Percentiles rank a stretch among this genome's conserved stretches.
These are phyloP conservation scores for Pichia exigua DNA, from an alignment of 805 yeast species.

Conservation along the genomic window DNA sequence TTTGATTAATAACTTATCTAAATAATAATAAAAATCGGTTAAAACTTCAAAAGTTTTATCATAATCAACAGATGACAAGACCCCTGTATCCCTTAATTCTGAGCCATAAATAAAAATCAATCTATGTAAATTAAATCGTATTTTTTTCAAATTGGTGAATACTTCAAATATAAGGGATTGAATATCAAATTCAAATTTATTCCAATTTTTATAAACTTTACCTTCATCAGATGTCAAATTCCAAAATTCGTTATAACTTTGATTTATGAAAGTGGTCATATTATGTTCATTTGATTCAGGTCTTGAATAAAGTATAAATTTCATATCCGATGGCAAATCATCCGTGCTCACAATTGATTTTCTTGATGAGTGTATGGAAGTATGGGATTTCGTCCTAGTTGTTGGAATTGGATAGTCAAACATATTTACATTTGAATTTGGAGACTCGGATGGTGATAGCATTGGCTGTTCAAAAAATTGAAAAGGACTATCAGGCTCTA, in stretches of 20 bases:
- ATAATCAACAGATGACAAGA: slow-evolving; percentile 18
- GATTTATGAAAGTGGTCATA: slow-evolving; percentile 19
- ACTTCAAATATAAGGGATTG: slow-evolving; percentile 27
- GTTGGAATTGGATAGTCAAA: not conserved
- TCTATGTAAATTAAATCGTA: slow-evolving; percentile 22
- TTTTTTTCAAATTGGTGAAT: slow-evolving; percentile 19
- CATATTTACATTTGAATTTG: not conserved
- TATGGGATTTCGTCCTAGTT: not conserved
- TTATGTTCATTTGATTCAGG: slow-evolving; percentile 18
- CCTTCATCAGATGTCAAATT: slow-evolving; percentile 21
- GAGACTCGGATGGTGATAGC: slow-evolving; percentile 4
- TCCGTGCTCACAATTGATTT: not conserved
- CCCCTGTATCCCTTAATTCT: slow-evolving; percentile 13
- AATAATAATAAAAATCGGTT: slow-evolving; percentile 17
- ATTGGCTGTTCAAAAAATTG: slow-evolving; percentile 8
- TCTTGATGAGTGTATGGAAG: not conserved
- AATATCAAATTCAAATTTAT: slow-evolving; percentile 20
- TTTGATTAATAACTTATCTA: slow-evolving; percentile 20
- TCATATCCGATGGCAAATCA: slow-evolving; percentile 18
- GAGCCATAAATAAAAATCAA: slow-evolving; percentile 24
- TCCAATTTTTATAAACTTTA: slow-evolving; percentile 18
- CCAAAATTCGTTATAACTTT: slow-evolving; percentile 25
- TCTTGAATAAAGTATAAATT: slow-evolving; percentile 22
- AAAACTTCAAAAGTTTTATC: slow-evolving; percentile 25
- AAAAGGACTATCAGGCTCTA: not conserved